These are phyloP conservation scores for Kwoniella sp. DNA, from an alignment of 768 basidiomycete genomes.

Conservation along the genomic window DNA sequence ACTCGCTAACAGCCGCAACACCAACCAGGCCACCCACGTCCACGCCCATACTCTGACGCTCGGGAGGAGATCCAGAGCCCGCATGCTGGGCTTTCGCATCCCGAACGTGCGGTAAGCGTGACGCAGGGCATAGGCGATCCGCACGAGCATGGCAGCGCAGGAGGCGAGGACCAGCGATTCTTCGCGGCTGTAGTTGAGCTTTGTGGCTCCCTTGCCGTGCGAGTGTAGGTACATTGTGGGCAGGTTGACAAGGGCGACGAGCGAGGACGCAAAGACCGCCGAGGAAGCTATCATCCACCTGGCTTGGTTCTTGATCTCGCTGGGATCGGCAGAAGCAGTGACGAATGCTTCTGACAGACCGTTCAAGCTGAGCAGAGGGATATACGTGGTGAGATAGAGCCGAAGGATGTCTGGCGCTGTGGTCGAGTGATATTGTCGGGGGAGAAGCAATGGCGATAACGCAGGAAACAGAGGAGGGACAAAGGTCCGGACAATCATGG, in stretches of 20 bases:
- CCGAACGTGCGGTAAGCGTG: conserved; percentile 2
- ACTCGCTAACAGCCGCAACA: not conserved
- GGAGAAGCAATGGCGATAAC: conserved; percentile 66
- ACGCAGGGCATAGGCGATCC: conserved; percentile 37
- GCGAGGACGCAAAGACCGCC: conserved; percentile 60
- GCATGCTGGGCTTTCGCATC: not conserved
- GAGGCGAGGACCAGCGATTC: conserved; percentile 32
- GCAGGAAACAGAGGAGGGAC: conserved; percentile 70
- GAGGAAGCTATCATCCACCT: conserved; percentile 81
- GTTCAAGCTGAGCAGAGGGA: conserved; percentile 84
- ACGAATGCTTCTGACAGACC: conserved; percentile 89
- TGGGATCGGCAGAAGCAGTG: conserved; percentile 66
- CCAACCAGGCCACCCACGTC: not conserved
- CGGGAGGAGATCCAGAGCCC: not conserved
- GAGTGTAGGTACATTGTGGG: conserved; percentile 43
- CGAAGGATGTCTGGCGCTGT: conserved; percentile 73
- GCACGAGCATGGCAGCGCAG: conserved; percentile 33
- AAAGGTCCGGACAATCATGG: conserved; percentile 69
- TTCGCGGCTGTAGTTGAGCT: conserved; percentile 20
- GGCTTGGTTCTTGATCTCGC: conserved; percentile 63
- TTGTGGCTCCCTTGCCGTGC: conserved; percentile 54
- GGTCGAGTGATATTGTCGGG: conserved; percentile 57
- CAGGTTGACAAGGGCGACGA: conserved; percentile 53
- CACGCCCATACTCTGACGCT: not conserved
- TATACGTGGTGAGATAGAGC: conserved; percentile 73